Conservation (phyloP, 768 basidiomycete genomes). For the Coprinopsis marcescibilis region DNA sequence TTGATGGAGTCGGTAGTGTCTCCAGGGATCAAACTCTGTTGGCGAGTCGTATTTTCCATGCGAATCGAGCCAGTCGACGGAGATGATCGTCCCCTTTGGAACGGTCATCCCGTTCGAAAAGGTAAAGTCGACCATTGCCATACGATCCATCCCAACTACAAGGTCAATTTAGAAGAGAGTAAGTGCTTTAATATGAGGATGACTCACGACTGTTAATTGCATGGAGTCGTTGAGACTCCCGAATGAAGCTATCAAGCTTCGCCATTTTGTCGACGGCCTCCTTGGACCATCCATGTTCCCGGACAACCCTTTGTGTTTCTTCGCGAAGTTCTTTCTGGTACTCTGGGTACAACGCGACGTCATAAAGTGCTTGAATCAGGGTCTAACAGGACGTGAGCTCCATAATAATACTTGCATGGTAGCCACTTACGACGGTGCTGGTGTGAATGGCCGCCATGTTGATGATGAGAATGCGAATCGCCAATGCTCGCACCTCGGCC, state of each 20-base stretch:
- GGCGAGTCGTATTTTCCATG: conserved; percentile 32
- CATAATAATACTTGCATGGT: background rate
- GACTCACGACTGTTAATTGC: conserved; percentile 9
- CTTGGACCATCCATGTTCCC: conserved; percentile 28
- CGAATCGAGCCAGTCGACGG: conserved; percentile 20
- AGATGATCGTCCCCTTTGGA: conserved; percentile 31
- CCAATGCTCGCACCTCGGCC: conserved; percentile 14
- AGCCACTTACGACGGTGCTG: conserved; percentile 26
- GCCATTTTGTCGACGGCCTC: conserved; percentile 9
- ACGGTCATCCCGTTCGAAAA: conserved; percentile 39
- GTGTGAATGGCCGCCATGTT: conserved; percentile 41
- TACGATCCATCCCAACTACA: conserved; percentile 29
- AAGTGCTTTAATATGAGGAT: background rate
- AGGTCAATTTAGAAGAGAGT: too few relatives aligned
- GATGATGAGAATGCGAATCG: conserved; percentile 27
- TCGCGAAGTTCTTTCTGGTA: conserved; percentile 31
- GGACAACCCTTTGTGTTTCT: conserved; percentile 36
- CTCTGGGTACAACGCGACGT: conserved; percentile 30
- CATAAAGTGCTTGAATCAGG: conserved; percentile 31
- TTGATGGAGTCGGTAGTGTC: conserved; percentile 28
- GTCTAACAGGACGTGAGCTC: too few relatives aligned
- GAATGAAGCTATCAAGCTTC: conserved; percentile 13
- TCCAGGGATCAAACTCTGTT: conserved; percentile 34
- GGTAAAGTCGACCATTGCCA: conserved; percentile 32
- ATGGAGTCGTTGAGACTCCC: conserved; percentile 12